Conservation (phyloP, 2,329 filamentous ascomycete genomes). For the Coniochaeta pulveracea region DNA sequence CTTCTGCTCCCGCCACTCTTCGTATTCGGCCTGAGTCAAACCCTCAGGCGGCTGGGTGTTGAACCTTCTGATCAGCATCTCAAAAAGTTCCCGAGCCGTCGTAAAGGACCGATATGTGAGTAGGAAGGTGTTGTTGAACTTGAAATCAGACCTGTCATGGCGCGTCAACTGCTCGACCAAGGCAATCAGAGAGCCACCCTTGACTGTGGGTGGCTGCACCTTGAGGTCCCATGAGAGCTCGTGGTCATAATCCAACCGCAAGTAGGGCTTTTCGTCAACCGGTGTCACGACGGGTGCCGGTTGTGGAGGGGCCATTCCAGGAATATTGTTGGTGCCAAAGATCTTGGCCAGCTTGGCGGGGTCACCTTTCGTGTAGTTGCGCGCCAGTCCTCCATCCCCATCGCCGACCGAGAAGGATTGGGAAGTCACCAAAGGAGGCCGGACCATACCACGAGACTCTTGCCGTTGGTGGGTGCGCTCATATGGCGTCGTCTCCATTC, state of each 20-base stretch:
- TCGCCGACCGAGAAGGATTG: conserved; percentile 58
- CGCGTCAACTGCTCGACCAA: conserved; percentile 91
- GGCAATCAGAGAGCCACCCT: conserved; percentile 79
- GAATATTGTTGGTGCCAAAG: conserved; percentile 29
- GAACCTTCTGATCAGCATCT: conserved; percentile 84
- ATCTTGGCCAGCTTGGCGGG: conserved; percentile 55
- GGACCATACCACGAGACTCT: conserved; percentile 40
- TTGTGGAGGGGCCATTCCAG: conserved; percentile 29
- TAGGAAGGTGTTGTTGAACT: conserved; percentile 95
- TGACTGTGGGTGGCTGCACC: conserved; percentile 61
- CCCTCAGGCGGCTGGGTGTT: conserved; percentile 84
- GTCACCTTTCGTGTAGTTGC: conserved; percentile 45
- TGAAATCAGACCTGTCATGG: conserved; percentile 90
- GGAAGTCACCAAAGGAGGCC: conserved; percentile 38
- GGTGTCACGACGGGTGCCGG: conserved; percentile 12
- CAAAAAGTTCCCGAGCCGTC: conserved; percentile 78
- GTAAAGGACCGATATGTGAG: conserved; percentile 96
- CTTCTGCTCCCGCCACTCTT: conserved; percentile 85
- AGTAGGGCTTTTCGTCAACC: conserved; percentile 70
- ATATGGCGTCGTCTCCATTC: conserved; percentile 47
- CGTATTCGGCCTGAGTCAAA: conserved; percentile 62
- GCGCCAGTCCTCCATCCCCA: conserved; percentile 24
- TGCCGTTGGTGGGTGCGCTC: conserved; percentile 42
- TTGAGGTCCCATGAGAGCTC: conserved; percentile 89
- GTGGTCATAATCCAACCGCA: conserved; percentile 76